Evolutionary conservation across 768 basidiomycete genomes (phyloP).

Genomic region (Amanita thiersii): DNA sequence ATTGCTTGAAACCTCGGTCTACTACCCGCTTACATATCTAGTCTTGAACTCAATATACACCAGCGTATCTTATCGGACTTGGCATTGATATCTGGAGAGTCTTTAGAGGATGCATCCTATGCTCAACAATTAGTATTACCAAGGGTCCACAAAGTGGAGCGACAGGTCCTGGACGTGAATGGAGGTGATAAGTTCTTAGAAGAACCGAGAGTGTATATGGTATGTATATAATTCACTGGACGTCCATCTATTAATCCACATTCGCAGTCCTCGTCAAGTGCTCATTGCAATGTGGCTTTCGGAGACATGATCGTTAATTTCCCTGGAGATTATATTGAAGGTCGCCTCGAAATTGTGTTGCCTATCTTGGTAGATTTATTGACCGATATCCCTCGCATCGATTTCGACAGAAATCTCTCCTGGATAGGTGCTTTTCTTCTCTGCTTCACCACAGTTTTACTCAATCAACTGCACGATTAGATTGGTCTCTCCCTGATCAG

Average conservation of each 20-base stretch:
- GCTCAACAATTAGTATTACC: slow-evolving; percentile 54
- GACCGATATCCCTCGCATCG: slow-evolving; percentile 61
- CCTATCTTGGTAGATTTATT: slow-evolving; percentile 60
- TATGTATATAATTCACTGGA: slow-evolving; percentile 7
- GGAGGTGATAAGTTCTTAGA: slow-evolving; percentile 15
- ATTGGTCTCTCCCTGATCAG: slow-evolving; percentile 84
- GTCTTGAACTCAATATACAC: slow-evolving; percentile 73
- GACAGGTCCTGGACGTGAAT: slow-evolving; percentile 11
- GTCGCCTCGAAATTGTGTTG: slow-evolving; percentile 45
- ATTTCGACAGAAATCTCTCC: slow-evolving; percentile 71
- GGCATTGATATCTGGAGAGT: slow-evolving; percentile 45
- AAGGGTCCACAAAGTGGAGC: slow-evolving; percentile 31
- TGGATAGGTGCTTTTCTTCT: slow-evolving; percentile 55
- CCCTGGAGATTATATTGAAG: slow-evolving; percentile 40
- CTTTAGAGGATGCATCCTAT: slow-evolving; percentile 35
- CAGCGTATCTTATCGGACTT: slow-evolving; percentile 72
- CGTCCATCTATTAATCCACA: not conserved
- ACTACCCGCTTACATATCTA: slow-evolving; percentile 18
- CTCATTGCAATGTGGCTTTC: slow-evolving; percentile 79
- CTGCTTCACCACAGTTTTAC: not conserved
- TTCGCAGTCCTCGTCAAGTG: slow-evolving; percentile 55
- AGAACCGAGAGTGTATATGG: slow-evolving; percentile 11
- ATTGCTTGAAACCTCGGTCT: not conserved
- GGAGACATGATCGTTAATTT: slow-evolving; percentile 69
- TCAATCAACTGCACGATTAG: slow-evolving; percentile 30